Conservation (phyloP, 257 asterid species). For the Solanum tarijense region DNA sequence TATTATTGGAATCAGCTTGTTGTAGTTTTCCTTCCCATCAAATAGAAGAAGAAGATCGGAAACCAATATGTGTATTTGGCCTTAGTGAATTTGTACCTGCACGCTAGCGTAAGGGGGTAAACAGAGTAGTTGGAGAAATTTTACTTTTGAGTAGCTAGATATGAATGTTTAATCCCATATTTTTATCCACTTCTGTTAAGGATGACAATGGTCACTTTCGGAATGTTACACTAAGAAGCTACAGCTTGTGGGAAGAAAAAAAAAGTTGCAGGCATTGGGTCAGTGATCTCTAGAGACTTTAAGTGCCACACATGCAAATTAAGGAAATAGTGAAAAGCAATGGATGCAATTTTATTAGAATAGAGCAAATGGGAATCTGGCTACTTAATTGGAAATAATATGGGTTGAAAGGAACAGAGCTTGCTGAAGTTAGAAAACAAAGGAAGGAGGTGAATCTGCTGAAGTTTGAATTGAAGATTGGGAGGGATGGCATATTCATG, state of each 20-base stretch:
- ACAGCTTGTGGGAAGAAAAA: background rate
- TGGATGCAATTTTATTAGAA: background rate
- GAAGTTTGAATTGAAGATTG: background rate
- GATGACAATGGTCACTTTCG: background rate
- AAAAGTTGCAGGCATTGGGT: background rate
- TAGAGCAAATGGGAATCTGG: background rate
- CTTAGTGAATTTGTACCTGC: background rate
- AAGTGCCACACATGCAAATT: background rate
- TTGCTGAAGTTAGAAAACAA: background rate
- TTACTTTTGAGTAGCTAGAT: background rate
- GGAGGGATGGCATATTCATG: background rate
- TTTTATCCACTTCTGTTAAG: background rate
- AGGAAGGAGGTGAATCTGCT: background rate
- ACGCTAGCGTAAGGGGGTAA: background rate
- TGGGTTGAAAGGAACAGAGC: background rate
- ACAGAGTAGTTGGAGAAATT: background rate
- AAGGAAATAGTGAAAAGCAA: background rate
- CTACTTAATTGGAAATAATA: background rate
- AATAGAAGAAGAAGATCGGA: background rate
- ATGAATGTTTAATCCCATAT: background rate
- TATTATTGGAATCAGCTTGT: background rate
- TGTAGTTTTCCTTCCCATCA: background rate
- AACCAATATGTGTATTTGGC: background rate
- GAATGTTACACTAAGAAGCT: background rate
- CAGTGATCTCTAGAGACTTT: background rate